Evolutionary conservation across 805 yeast species (phyloP).

Genomic region (Kodamaea jinghongensis): DNA sequence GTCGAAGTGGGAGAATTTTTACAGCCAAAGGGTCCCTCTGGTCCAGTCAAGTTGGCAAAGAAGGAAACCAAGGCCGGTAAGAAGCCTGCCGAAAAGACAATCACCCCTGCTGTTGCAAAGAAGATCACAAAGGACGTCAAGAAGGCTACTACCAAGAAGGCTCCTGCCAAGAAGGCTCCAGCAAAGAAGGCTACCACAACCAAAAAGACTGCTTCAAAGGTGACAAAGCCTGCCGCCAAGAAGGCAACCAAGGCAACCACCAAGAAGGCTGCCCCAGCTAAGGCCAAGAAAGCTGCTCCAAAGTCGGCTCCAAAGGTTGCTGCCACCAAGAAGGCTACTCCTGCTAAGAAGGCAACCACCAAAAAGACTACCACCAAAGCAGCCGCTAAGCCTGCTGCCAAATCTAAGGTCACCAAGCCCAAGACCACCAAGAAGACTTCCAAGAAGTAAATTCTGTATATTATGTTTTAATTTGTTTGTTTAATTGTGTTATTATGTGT

Average conservation of each 20-base stretch:
- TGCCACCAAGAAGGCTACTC: slow-evolving; percentile 17
- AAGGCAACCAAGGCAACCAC: slow-evolving; percentile 15
- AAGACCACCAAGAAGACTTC: slow-evolving; percentile 15
- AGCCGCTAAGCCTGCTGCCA: slow-evolving; percentile 6
- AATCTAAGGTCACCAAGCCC: slow-evolving; percentile 11
- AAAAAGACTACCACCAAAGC: slow-evolving; percentile 14
- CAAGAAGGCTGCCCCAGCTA: slow-evolving; percentile 24
- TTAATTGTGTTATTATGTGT: slow-evolving; percentile 2
- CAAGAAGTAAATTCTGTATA: slow-evolving; percentile 8
- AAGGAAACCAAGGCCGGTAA: slow-evolving; percentile 20
- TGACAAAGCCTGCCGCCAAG: slow-evolving; percentile 12
- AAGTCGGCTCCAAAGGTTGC: slow-evolving; percentile 20
- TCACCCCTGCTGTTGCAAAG: slow-evolving; percentile 17
- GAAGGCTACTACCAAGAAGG: slow-evolving; percentile 13
- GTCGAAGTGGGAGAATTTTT: slow-evolving; percentile 71
- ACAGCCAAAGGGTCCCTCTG: slow-evolving; percentile 90
- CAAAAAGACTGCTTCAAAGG: slow-evolving; percentile 12
- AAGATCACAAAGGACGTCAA: slow-evolving; percentile 17
- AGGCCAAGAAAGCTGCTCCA: slow-evolving; percentile 23
- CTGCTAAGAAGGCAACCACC: slow-evolving; percentile 14
- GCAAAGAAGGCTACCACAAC: slow-evolving; percentile 21
- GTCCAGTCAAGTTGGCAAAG: slow-evolving; percentile 70
- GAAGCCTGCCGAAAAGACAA: slow-evolving; percentile 24
- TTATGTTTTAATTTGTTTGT: slow-evolving; percentile 1
- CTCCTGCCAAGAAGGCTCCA: slow-evolving; percentile 17